Evolutionary conservation across 1,284 basidiomycete species (phyloP), one percentile per base, ranked within the genome.

Genomic region (Veloporphyrellus conicus): DNA sequence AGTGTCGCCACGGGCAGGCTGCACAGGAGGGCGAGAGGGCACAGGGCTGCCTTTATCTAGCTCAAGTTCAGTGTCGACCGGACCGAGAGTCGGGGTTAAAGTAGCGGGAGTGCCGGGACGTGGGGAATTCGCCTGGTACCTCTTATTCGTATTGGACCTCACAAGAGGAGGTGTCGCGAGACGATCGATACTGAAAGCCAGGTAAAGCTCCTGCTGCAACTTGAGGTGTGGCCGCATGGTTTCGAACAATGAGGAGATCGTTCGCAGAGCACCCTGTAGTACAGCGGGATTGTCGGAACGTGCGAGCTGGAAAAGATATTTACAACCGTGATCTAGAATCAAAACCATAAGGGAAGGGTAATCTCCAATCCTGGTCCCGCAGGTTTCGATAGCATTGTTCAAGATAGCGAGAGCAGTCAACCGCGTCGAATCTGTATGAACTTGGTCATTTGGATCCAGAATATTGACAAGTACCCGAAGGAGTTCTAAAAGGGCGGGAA

Each of bases 381-480:
- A 81, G 27, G 87, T 82, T 68, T 98, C 93, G 52, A 99, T 83
- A 1, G 91, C 85, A n/a, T 86, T 77, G 59, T 93, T 93, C 42
- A 99, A 77, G 45, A 96, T 87, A 1, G 87, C 81, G 28, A 99
- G 78, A 1, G 93, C 90, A 39, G 91, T 88, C 11, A 97, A 74
- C 6, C 96, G 85, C 57, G 96, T 98, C 4, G 94, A 92, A 66
- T 98, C 94, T 5, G 96, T 98, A 66, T 99, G 95, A 46, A 94
- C 84, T 54, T 91, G 85, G 61, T 96, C 93, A 57, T 83, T 88
- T 15, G 96, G 96, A 66, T 99, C 93, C 22, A 99, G 77, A 19
- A 99, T 88, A 54, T 95, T 94, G 59, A 97, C 85, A 41, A 99
- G 79, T 23, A 99, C 96, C 2, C 94, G 86, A 32, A 99, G 75